Evolutionary conservation across 2,329 filamentous ascomycete species (phyloP).

Genomic region (Colletotrichum falcatum): DNA sequence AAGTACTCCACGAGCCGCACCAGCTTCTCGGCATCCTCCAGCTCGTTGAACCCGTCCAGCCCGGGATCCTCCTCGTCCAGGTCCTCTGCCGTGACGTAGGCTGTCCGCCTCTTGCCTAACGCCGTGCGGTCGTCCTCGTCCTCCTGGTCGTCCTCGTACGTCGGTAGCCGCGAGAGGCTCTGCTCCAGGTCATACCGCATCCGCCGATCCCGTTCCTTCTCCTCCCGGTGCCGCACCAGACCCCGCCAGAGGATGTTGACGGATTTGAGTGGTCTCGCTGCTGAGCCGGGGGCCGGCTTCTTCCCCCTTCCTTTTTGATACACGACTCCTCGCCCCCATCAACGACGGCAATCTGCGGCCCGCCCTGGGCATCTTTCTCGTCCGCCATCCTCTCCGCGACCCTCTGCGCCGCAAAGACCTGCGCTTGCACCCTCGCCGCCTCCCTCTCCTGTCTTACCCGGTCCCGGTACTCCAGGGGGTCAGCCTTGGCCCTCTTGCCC

Average conservation of each 20-base stretch:
- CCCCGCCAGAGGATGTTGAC: conserved; percentile 86
- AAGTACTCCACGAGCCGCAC: conserved; percentile 75
- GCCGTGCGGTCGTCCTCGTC: conserved; percentile 79
- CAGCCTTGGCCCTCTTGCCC: conserved; percentile 71
- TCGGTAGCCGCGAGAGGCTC: conserved; percentile 71
- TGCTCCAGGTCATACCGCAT: conserved; percentile 76
- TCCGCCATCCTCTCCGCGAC: conserved; percentile 82
- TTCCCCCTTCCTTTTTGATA: conserved; percentile 47
- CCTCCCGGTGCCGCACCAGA: conserved; percentile 75
- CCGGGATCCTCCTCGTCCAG: conserved; percentile 84
- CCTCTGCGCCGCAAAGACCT: conserved; percentile 83
- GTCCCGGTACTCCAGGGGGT: conserved; percentile 80
- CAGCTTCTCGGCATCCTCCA: conserved; percentile 76
- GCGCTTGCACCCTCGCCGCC: conserved; percentile 73
- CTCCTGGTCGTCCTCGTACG: conserved; percentile 75
- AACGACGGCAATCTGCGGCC: conserved; percentile 1
- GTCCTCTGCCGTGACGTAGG: conserved; percentile 73
- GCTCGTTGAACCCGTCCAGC: conserved; percentile 80
- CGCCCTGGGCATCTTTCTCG: conserved; percentile 52
- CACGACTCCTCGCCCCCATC: conserved; percentile 17
- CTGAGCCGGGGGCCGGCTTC: conserved; percentile 47
- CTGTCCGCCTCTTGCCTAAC: conserved; percentile 67
- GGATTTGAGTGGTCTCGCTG: conserved; percentile 67
- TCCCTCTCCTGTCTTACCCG: conserved; percentile 78
- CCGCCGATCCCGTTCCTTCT: conserved; percentile 74